Conservation (phyloP, 2,329 filamentous ascomycete genomes). For the Stylonectria norvegica region DNA sequence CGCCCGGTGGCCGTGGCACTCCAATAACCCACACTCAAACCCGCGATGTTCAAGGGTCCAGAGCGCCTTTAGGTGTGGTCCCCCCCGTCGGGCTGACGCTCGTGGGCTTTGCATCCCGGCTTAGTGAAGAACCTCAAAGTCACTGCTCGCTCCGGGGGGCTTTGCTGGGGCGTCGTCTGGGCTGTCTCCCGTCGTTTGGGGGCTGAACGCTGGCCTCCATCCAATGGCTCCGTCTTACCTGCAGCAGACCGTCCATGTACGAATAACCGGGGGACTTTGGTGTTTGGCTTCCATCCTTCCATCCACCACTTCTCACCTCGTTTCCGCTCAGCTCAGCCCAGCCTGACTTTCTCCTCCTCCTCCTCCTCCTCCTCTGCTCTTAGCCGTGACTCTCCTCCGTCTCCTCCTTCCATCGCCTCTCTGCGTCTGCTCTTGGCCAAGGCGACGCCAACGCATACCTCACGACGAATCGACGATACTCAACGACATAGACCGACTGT, state of each 20-base stretch:
- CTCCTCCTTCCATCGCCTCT: not conserved
- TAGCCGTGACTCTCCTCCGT: not conserved
- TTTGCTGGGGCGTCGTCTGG: too few relatives aligned
- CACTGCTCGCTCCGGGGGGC: too few relatives aligned
- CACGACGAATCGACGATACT: not conserved
- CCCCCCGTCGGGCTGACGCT: conserved; percentile 1
- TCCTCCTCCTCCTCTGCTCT: not conserved
- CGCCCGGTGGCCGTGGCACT: too few relatives aligned
- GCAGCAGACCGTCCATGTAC: too few relatives aligned
- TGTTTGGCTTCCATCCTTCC: not conserved
- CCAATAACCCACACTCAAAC: too few relatives aligned
- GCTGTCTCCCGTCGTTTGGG: not conserved
- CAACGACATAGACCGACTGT: not conserved
- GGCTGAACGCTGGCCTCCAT: not conserved
- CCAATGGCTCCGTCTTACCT: not conserved
- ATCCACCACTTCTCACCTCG: not conserved
- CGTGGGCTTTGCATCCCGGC: not conserved
- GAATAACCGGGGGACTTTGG: too few relatives aligned
- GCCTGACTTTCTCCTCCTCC: not conserved
- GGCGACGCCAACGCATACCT: too few relatives aligned
- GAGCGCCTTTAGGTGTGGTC: too few relatives aligned
- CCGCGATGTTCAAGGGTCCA: too few relatives aligned
- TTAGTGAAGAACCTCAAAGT: too few relatives aligned
- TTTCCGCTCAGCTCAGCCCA: not conserved
- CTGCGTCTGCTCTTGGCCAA: not conserved